These are phyloP conservation scores for Erythrophleum ivorense DNA, from an alignment of 331 rosid species.

Conservation along the genomic window DNA sequence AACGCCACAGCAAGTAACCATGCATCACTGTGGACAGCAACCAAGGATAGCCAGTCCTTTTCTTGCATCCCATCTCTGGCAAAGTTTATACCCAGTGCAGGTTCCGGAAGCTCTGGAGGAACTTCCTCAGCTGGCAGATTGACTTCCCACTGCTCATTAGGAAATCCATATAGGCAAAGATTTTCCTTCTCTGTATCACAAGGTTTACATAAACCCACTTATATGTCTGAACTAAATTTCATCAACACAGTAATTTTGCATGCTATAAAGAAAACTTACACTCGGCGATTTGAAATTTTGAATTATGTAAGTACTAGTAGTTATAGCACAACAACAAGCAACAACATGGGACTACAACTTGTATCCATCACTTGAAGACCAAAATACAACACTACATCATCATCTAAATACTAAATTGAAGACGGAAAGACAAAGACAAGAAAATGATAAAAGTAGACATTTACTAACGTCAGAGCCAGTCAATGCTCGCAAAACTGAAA, in stretches of 20 bases:
- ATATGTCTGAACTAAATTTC: slow-evolving; percentile 1
- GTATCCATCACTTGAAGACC: slow-evolving; percentile 20
- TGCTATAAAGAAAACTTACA: background rate
- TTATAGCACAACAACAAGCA: background rate
- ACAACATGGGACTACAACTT: background rate
- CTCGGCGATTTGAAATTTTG: background rate
- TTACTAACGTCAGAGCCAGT: background rate
- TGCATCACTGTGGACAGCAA: too few species aligned
- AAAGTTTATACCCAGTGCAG: slow-evolving; percentile 88
- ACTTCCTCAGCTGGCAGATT: slow-evolving; percentile 86
- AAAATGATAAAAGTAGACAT: background rate
- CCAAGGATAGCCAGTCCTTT: slow-evolving; percentile 59
- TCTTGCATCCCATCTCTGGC: slow-evolving; percentile 87
- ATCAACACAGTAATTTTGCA: slow-evolving; percentile 18
- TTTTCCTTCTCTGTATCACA: slow-evolving; percentile 76
- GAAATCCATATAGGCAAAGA: slow-evolving; percentile 86
- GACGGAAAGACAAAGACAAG: background rate
- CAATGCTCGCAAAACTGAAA: background rate
- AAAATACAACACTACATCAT: background rate
- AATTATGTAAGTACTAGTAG: background rate
- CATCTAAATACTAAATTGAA: background rate
- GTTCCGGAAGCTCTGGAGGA: slow-evolving; percentile 91
- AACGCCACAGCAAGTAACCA: slow-evolving; percentile 66
- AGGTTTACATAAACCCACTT: slow-evolving; percentile 28
- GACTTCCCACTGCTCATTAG: slow-evolving; percentile 85